These are phyloP conservation scores for Friedmanniomyces simplex DNA, from an alignment of 495 filamentous ascomycete species.

Conservation along the genomic window DNA sequence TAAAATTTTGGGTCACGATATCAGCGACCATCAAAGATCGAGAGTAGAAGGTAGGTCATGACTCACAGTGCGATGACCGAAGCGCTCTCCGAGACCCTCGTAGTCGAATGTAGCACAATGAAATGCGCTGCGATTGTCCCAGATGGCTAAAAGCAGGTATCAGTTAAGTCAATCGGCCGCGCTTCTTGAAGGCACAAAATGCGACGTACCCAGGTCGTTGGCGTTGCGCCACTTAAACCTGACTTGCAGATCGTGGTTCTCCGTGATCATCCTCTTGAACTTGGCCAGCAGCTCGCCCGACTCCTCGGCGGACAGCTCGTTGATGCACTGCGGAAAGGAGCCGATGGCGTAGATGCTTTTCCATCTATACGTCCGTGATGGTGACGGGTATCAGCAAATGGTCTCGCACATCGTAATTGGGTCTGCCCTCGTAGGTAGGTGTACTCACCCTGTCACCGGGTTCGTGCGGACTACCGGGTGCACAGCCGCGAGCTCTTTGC, in stretches of 20 bases:
- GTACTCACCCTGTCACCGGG: slow-evolving; percentile 48
- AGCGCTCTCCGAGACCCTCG: slow-evolving; percentile 40
- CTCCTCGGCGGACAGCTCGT: slow-evolving; percentile 56
- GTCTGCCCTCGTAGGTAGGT: no score
- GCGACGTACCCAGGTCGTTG: slow-evolving; percentile 25
- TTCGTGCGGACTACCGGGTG: slow-evolving; percentile 73
- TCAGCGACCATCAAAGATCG: not conserved
- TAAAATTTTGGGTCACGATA: not conserved
- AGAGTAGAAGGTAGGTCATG: not conserved
- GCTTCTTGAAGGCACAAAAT: not conserved
- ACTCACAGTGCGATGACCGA: slow-evolving; percentile 51
- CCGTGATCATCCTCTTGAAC: slow-evolving; percentile 41
- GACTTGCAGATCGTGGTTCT: slow-evolving; percentile 76
- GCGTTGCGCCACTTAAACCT: slow-evolving; percentile 43
- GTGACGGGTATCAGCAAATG: no score
- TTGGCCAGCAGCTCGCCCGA: slow-evolving; percentile 43
- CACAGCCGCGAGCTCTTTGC: slow-evolving; percentile 48
- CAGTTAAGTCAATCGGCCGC: not conserved
- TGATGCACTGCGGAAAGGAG: slow-evolving; percentile 51
- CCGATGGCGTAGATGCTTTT: slow-evolving; percentile 60
- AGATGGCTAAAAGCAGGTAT: slow-evolving; percentile 42
- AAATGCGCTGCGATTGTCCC: slow-evolving; percentile 66
- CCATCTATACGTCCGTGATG: slow-evolving; percentile 34
- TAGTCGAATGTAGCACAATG: slow-evolving; percentile 67
- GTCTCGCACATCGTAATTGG: no score